Evolutionary conservation across 495 filamentous ascomycete species (phyloP), one percentile per base, ranked within the genome.

Genomic region (Aspergillus baeticus): DNA sequence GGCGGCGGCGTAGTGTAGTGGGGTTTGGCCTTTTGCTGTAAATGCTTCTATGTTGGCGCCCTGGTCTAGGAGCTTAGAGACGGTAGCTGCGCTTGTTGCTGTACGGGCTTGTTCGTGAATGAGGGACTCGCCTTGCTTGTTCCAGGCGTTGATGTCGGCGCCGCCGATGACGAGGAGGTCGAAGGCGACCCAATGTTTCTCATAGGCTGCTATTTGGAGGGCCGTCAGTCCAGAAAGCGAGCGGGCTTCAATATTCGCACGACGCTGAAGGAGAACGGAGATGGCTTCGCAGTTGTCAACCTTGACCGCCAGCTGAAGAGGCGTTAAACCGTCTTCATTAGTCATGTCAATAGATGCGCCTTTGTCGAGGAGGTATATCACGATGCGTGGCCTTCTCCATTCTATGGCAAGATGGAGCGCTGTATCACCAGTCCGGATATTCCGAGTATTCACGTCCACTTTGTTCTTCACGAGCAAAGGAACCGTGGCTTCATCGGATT

Each of bases 21-120:
- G 59, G 1, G 68, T 72, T 21, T 65, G 63, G 5, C 69, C 65
- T 35, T 71, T 63, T 0, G 67, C 68, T 0, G 42, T 71, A 3
- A 66, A 33, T 2, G 64, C 68, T 47, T 75, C 72, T 0, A 71
- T 57, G n/a, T 75, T 68, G 14, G 69, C 71, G 6, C 69, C 71
- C 13, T 64, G 37, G 0, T 63, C 62, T 0, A 75, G 50, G 0
- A 75, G 31, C 0, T 71, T 52, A 0, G 65, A 14, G 0, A 55
- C 57, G 14, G 71, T 55, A 1, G 64, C 57, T 0, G 43, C 50
- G 5, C 14, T 59, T 0, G 18, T 26, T 1, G 59, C 10, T 0
- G 53, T 44, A 0, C 54, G 59, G 1, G 71, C 65, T 53, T 67
- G 62, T 11, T 64, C 49, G 18, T 75, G 71, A 13, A 75, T 64